Evolutionary conservation across 257 asterid species (phyloP), one percentile per base, ranked within the genome.

Genomic region (Plantago major): DNA sequence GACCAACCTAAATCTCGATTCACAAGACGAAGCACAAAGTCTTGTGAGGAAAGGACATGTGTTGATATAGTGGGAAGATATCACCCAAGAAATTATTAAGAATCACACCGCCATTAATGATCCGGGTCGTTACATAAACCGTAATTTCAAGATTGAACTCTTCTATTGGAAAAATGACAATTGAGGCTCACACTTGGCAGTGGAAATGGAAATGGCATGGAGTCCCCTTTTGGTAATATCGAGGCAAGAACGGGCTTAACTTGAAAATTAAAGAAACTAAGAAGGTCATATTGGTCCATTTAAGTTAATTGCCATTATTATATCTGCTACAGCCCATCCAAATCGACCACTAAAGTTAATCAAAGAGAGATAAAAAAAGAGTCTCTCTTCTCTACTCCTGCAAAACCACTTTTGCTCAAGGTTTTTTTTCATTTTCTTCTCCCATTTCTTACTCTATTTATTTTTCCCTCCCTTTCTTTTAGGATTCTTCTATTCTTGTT

Each of bases 271-370:
- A 76, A 73, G 72, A 49, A 66, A 52, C 14, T 69, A 46, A 50
- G 14, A 66, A 72, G 84, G 81, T 54, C 81, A 42, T 8, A 4
- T 5, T 33, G 40, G 40, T 33, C 40, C 6, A 33, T 33, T 33
- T 33, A 33, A 33, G 7, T 33, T 33, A 33, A 33, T 33, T 4
- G 70, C 74, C 79, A 77, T 77, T 70, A 70, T 70, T 77, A 78
- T 75, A 77, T 81, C 85, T 80, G 74, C 78, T 33, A 33, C 40
- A 33, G 40, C 40, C 40, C 40, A 33, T 33, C 40, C 40, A 33
- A 73, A 68, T 73, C 77, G 76, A 72, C 78, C 81, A 76, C 66
- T 70, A 55, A 71, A 62, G 80, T 71, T 71, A 68, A 67, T 66
- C 72, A 33, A 33, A 33, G 40, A 33, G 40, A 60, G 69, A 67